Evolutionary conservation across 345 rosid genomes (phyloP), one percentile per base, ranked within the genome.

Genomic region (Camelina neglecta): DNA sequence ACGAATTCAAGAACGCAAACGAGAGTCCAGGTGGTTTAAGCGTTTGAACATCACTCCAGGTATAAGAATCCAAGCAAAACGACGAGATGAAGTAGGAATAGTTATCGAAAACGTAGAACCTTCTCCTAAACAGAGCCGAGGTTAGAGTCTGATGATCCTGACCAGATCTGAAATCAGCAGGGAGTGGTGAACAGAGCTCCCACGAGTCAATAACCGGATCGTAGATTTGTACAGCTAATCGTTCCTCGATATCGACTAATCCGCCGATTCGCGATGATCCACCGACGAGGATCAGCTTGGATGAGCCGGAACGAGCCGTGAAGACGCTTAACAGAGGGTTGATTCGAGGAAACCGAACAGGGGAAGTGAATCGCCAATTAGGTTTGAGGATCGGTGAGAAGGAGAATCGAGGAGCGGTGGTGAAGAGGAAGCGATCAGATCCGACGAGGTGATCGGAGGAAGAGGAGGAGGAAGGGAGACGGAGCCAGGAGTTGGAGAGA

Each of bases 171-270:
- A 90, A 93, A 70, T 85, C 92, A 1, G 87, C 83, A 5, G 98
- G 97, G 16, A 91, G 83, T 65, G 98, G 93, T 0, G 92, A 84
- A 67, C 88, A 82, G 3, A 88, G 77, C 55, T 88, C 85, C 98
- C 97, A 93, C 8, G 86, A 84, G 63, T 86, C 89, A 7, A 33
- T 79, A 47, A 35, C 20, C 0, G 93, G 88, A 44, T 93, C 84
- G 24, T 89, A 91, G 24, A 93, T 80, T 62, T 93, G 96, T 18
- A 91, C 96, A 18, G 90, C 87, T 67, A 85, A 29, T 0, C 88
- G 70, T 26, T 93, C 98, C 68, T 88, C 97, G 33, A 90, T 89
- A 67, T 93, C 93, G 36, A 93, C 97, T 50, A 93, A 76, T 21
- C 86, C 68, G 0, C 68, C 68, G 9, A 63, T n/a, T 3, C 35